Evolutionary conservation across 2,329 filamentous ascomycete species (phyloP).

Genomic region (Calonectria honghensis): DNA sequence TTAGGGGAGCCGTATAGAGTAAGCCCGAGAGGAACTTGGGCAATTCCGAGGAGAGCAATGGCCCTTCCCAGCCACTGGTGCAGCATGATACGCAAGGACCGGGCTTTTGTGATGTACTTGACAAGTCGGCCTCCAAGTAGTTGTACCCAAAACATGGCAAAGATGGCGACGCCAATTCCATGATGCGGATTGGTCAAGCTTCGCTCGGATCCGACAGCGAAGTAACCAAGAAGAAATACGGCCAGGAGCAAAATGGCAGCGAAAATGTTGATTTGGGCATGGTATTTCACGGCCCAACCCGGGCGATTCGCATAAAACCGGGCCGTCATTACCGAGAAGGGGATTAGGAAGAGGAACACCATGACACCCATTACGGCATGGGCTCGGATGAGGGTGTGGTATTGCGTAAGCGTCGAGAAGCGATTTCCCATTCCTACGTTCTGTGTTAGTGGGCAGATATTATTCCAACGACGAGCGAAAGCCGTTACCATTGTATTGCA

Average conservation of each 20-base stretch:
- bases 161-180: conserved; percentile 87
- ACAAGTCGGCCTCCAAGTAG: conserved; percentile 81
- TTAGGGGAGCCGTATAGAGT: conserved; percentile 94
- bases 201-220: conserved; percentile 83
- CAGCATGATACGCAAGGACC: conserved; percentile 75
- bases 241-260: conserved; percentile 81
- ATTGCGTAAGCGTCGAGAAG: conserved; percentile 81
- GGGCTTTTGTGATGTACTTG: conserved; percentile 68
- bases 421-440: conserved; percentile 86
- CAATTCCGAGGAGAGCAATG: conserved; percentile 87
- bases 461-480: neutral
- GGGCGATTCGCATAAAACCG: conserved; percentile 81
- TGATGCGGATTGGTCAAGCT: conserved; percentile 89
- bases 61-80: conserved; percentile 92
- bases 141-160: conserved; percentile 82
- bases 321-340: conserved; percentile 82
- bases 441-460: conserved; percentile 43
- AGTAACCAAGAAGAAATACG: conserved; percentile 84
- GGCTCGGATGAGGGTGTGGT: conserved; percentile 81
- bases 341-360: conserved; percentile 84
- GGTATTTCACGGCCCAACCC: conserved; percentile 78
- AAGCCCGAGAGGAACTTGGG: conserved; percentile 91
- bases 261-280: conserved; percentile 84
- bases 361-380: conserved; percentile 84
- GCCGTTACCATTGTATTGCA: conserved; percentile 88